Evolutionary conservation across 768 basidiomycete genomes (phyloP).

Genomic region (Tremella mesenterica): DNA sequence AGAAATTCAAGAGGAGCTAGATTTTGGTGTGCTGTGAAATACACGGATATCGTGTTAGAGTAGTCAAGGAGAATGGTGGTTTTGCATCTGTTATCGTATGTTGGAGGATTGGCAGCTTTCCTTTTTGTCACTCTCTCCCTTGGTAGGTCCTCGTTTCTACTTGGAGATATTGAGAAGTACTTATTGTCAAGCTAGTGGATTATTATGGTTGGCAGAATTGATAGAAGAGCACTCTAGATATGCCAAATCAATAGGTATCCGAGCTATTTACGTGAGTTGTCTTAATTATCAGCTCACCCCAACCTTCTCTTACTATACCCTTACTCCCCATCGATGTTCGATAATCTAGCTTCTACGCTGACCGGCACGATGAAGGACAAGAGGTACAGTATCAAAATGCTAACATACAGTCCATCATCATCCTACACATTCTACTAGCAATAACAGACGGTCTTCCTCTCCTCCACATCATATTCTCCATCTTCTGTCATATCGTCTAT

Average conservation of each 20-base stretch:
- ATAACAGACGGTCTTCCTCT: slow-evolving; percentile 73
- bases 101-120: slow-evolving; percentile 66
- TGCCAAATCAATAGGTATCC: slow-evolving; percentile 73
- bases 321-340: neutral
- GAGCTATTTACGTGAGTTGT: slow-evolving; percentile 70
- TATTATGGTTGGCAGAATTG: slow-evolving; percentile 85
- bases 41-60: too few species aligned
- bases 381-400: too few species aligned
- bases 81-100: slow-evolving; percentile 50
- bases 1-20: too few species aligned
- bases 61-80: slow-evolving; percentile 11
- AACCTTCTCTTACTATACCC: slow-evolving; percentile 8
- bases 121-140: slow-evolving; percentile 85
- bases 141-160: slow-evolving; percentile 51
- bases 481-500: slow-evolving; percentile 77
- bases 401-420: slow-evolving; percentile 59
- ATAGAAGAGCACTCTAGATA: slow-evolving; percentile 84
- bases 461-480: slow-evolving; percentile 65
- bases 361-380: too few species aligned
- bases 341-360: neutral
- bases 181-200: slow-evolving; percentile 63
- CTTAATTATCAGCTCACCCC: neutral
- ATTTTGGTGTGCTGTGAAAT: too few species aligned
- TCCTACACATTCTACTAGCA: slow-evolving; percentile 66
- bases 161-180: neutral